phyloP scores from a whole-genome alignment of 495 filamentous ascomycete species.

The Talaromyces thailandensis region DNA sequence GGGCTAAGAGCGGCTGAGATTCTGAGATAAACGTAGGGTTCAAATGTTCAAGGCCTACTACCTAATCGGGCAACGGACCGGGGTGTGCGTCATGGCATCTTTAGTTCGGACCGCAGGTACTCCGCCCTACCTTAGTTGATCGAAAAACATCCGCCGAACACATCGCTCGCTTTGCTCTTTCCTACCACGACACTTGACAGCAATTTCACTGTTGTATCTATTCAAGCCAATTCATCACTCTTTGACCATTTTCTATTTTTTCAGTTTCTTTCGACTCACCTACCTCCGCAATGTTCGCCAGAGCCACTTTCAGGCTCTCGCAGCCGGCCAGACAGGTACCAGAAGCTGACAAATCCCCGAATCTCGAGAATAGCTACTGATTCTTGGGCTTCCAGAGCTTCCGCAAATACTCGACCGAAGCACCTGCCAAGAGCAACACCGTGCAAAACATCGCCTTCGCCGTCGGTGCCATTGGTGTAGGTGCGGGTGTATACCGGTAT shows the following conservation, averaged over 20 bases:
- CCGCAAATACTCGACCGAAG: constrained; percentile 44
- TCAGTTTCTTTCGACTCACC: constrained; percentile 11
- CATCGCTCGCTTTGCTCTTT: constrained; percentile 7
- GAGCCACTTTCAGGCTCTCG: constrained; percentile 38
- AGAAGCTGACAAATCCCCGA: background rate
- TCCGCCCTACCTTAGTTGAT: background rate
- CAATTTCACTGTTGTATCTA: background rate
- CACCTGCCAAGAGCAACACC: constrained; percentile 32
- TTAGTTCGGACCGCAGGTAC: background rate
- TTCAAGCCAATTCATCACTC: background rate
- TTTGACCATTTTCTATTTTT: background rate
- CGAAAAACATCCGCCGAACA: background rate
- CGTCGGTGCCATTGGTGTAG: constrained; percentile 33
- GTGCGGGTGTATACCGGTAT: constrained; percentile 35
- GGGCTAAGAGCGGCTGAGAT: no score
- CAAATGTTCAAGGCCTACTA: background rate
- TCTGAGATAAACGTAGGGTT: no score
- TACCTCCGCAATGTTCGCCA: constrained; percentile 35
- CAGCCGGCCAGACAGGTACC: constrained; percentile 40
- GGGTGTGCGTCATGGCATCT: background rate
- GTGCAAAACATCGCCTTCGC: constrained; percentile 29
- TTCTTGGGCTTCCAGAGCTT: constrained; percentile 24
- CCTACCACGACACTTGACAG: background rate
- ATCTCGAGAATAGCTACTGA: background rate
- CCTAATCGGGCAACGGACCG: background rate